Evolutionary conservation across 2,329 filamentous ascomycete genomes (phyloP), one percentile per base, ranked within the genome.

Genomic region (Aspergillus oerlinghausenensis): DNA sequence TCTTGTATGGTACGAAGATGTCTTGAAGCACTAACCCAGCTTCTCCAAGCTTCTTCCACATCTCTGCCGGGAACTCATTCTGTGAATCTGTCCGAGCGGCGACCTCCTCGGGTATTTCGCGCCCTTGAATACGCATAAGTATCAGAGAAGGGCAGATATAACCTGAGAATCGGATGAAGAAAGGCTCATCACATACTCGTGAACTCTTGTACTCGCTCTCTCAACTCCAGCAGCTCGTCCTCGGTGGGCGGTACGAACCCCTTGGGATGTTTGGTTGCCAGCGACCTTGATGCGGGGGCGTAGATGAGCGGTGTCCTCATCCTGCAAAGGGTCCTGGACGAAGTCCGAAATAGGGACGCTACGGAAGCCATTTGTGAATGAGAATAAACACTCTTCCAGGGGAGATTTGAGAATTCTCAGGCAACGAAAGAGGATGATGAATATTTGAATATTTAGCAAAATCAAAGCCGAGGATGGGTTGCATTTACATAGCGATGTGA

Each of bases 11-110:
- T 17, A 1, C 3, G 28, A 1, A 25, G 14, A 8, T 9, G n/a
- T 8, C 14, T 1, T 4, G 8, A 1, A 7, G 6, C n/a, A 43
- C 59, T 43, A 72, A 80, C 69, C 85, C 94, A 35, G 94, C 94
- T 62, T 92, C 88, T 60, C 94, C 94, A 51, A 99, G 80, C 77
- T 96, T 97, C 73, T 82, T 81, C 94, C 94, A 99, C 88, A 99
- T 93, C 6, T 88, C 86, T 51, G 85, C 82, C 3, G 94, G 94
- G 73, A 99, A 99, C 50, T 85, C 86, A 81, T 97, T 97, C 69
- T 82, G 81, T 69, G 84, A 84, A 77, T 99, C 93, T n/a, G 92
- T 95, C 55, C 80, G 79, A 10, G 89, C 83, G 0, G 93, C 94
- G 14, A 97, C 78, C 63, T 92, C 87, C 71, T 91, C 89, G 21